phyloP scores from a whole-genome alignment of 2,329 filamentous ascomycete species.

The Dothideomycetes sp. region DNA sequence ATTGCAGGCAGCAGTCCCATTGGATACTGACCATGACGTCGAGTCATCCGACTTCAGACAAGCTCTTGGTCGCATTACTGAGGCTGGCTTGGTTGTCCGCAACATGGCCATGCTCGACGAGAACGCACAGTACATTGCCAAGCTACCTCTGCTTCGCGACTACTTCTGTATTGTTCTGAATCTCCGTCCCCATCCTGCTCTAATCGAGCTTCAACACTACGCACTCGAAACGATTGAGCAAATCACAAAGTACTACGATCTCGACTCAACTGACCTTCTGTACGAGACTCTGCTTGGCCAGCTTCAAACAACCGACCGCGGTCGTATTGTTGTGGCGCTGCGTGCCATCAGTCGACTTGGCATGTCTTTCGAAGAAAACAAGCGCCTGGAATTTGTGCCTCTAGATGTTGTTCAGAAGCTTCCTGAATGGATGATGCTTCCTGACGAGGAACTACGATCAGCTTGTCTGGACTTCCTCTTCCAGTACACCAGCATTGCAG shows the following conservation, averaged over 20 bases:
- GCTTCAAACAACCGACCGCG: constrained; percentile 57
- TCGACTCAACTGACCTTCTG: constrained; percentile 65
- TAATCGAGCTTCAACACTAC: constrained; percentile 82
- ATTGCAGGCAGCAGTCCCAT: constrained; percentile 50
- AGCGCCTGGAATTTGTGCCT: constrained; percentile 65
- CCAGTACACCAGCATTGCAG: constrained; percentile 78
- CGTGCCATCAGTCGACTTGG: constrained; percentile 78
- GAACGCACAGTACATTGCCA: constrained; percentile 73
- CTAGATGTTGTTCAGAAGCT: constrained; percentile 56
- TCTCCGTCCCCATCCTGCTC: constrained; percentile 60
- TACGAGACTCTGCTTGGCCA: constrained; percentile 62
- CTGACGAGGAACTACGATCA: constrained; percentile 84
- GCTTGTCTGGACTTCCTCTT: constrained; percentile 91
- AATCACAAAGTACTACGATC: constrained; percentile 68
- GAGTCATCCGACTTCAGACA: constrained; percentile 63
- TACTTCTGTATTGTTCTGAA: constrained; percentile 74
- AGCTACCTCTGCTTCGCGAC: constrained; percentile 67
- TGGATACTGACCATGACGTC: constrained; percentile 58
- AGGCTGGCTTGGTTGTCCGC: constrained; percentile 77
- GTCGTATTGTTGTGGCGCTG: constrained; percentile 69
- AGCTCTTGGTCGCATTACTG: constrained; percentile 65
- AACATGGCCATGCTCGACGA: constrained; percentile 95
- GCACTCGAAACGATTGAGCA: constrained; percentile 87
- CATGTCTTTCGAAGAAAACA: constrained; percentile 73
- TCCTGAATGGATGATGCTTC: constrained; percentile 64